Evolutionary conservation across 106 monocot species (phyloP).

Genomic region (Dioscorea alata): DNA sequence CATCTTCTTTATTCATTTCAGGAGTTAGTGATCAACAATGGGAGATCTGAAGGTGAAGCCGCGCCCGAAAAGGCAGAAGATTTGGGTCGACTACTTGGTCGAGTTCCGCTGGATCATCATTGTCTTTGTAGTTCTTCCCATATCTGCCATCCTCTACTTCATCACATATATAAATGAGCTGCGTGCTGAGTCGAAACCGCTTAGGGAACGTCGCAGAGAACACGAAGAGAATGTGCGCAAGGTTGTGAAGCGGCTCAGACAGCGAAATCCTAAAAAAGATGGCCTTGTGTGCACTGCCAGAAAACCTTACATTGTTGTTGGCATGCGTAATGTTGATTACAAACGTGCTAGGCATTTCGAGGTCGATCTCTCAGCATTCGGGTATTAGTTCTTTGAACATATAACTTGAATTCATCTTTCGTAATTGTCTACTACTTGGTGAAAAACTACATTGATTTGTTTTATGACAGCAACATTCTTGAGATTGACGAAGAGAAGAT

Average conservation of each 20-base stretch:
- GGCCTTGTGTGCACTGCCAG: constrained; percentile 16
- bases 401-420: not conserved
- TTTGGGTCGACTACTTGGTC: constrained; percentile 26
- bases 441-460: not conserved
- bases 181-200: constrained; percentile 7
- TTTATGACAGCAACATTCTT: constrained; percentile 1
- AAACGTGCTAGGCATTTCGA: constrained; percentile 12
- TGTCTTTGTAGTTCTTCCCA: constrained; percentile 26
- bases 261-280: not conserved
- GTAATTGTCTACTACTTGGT: not conserved
- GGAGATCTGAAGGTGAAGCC: not conserved
- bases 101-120: constrained; percentile 27
- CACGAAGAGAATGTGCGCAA: constrained; percentile 1
- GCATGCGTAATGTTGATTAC: constrained; percentile 16
- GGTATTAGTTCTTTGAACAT: not conserved
- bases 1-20: no score
- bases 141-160: constrained; percentile 21
- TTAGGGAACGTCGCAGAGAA: not conserved
- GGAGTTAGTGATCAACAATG: not conserved
- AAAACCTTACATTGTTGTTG: constrained; percentile 6
- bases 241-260: constrained; percentile 4
- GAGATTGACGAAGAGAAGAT: constrained; percentile 3
- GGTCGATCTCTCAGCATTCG: constrained; percentile 8
- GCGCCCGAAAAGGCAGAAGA: constrained; percentile 20
- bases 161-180: constrained; percentile 6